A percentile compares a stretch with the other conserved stretches of the same genome.
Evolutionary conservation across 805 yeast species (phyloP).

Genomic region (Cephaloascus albidus): DNA sequence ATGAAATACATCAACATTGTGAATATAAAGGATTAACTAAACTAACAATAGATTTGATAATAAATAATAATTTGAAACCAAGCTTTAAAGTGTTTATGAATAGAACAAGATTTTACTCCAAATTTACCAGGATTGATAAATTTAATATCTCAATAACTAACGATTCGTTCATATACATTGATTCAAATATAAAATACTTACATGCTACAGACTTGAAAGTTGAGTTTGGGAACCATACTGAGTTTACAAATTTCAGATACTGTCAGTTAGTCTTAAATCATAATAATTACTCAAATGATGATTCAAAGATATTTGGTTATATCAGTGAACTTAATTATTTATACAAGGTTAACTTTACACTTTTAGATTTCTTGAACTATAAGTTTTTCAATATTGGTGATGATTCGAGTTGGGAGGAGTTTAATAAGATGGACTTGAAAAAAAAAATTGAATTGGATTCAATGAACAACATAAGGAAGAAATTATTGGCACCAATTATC

Average conservation of each 20-base stretch:
- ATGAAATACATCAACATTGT: background rate
- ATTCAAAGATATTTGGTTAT: no score
- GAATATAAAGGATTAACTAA: slow-evolving; percentile 11
- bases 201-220: background rate
- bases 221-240: background rate
- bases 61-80: slow-evolving; percentile 18
- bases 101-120: background rate
- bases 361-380: background rate
- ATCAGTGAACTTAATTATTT: background rate
- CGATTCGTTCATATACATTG: background rate
- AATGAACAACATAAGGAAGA: background rate
- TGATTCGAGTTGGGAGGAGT: background rate
- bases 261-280: background rate
- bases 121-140: background rate
- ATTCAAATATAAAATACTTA: background rate
- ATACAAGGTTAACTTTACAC: background rate
- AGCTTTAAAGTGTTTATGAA: background rate
- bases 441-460: background rate
- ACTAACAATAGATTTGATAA: slow-evolving; percentile 17
- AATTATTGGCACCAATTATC: background rate
- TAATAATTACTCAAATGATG: background rate
- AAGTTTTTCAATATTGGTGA: background rate
- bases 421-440: background rate
- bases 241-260: no score
- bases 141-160: background rate